Evolutionary conservation across 164 flowering plant species (phyloP), one percentile per base, ranked within the genome.

Genomic region (Vitis cinerea): DNA sequence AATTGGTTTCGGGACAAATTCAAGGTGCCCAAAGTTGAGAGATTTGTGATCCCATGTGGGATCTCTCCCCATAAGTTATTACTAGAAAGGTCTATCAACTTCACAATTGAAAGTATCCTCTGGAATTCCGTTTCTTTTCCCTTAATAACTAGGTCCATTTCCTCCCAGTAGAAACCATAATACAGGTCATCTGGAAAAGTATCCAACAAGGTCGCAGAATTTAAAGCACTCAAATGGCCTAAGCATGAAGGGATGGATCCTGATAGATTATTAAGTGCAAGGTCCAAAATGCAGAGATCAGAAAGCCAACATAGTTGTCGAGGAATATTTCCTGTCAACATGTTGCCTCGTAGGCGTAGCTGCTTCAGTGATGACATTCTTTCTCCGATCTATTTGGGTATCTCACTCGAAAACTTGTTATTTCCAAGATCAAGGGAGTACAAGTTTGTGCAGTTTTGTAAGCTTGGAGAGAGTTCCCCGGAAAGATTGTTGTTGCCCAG

Each of bases 191-290:
- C 44, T 31, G 44, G 44, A 31, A 19, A 9, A 53, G 48, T 13
- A 29, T 62, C 14, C 10, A 49, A 9, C 5, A 5, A 5, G 48
- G 15, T 53, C 31, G 47, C 15, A 11, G 7, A 31, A 27, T 70
- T 4, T 8, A 17, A 50, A 8, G 61, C 61, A 13, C 49, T 29
- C 31, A 72, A 50, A 16, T 75, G 60, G 1, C 47, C 13, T 14
- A 77, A n/a, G 53, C 82, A 76, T 1, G 13, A n/a, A 0, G 83
- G 80, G 12, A 80, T 77, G 9, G 1, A 8, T 13, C 78, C 76
- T 3, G 83, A 74, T 5, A 80, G 13, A 1, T 69, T 57, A 47
- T 80, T 80, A 7, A 58, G 23, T 5, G 76, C 57, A 37, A 80
- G 76, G 61, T 74, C 79, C 9, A 80, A 17, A 2, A 72, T 37